Evolutionary conservation across 1,284 basidiomycete species (phyloP), one percentile per base, ranked within the genome.

Genomic region (Ustilago esculenta): DNA sequence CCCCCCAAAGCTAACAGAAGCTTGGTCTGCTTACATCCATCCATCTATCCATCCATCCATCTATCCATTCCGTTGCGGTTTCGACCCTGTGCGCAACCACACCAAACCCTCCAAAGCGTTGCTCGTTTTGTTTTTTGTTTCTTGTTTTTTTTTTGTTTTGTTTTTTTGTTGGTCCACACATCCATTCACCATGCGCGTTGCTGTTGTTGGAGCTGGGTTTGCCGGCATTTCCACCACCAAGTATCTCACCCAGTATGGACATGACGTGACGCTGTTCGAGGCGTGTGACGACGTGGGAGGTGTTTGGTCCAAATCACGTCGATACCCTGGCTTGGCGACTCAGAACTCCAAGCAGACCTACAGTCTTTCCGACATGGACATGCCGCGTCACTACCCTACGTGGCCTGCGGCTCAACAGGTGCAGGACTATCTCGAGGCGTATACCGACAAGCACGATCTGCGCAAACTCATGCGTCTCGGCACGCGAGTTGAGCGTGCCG

Each of bases 331-430:
- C 24, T 49, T 77, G 11, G 57, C 67, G 12, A 76, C 75, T 0
- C 75, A 77, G 37, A 77, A 77, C 55, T 63, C 68, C 15, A 77
- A 77, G 35, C 54, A 77, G 30, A 77, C 75, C 2, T 77, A 77
- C 58, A 59, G 55, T 36, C 61, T 77, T 4, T 63, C 53, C 18
- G 75, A 76, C 30, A 58, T 77, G 68, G 48, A 53, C 30, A 77
- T 77, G 75, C 75, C 75, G 11, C 47, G 58, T 3, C 56, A 68
- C 44, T 77, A 75, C 36, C 68, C 63, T 12, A 54, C 73, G 18
- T 77, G 75, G 75, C 75, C 75, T 4, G 33, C 63, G 0, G 75
- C 74, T 3, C 54, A 65, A 23, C 75, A 77, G 53, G 75, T 77
- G 12, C 72, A 72, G 45, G 72, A 63, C 37, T 77, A 77, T 44